phyloP scores from a whole-genome alignment of 169 alveolate genomes.

The Fabrea salina region DNA sequence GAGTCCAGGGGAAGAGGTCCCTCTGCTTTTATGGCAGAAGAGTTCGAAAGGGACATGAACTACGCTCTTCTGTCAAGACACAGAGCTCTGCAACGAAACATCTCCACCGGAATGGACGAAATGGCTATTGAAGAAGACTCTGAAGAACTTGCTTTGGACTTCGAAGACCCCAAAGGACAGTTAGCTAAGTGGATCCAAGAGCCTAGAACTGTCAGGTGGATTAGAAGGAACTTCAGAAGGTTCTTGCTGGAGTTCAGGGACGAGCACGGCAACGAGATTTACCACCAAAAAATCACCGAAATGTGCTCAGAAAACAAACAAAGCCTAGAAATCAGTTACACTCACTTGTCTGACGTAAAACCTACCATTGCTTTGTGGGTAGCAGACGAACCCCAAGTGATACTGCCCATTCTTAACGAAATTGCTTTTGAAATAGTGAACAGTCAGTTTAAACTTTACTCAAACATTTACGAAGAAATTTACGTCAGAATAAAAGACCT shows the following conservation, averaged over 20 bases:
- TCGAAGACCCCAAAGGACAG: slow-evolving; percentile 83
- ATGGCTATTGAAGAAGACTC: slow-evolving; percentile 62
- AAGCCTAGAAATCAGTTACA: slow-evolving; percentile 72
- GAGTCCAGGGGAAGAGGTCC: slow-evolving; percentile 41
- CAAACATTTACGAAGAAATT: slow-evolving; percentile 69
- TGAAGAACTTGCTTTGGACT: slow-evolving; percentile 65
- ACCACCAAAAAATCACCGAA: slow-evolving; percentile 75
- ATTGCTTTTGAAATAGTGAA: slow-evolving; percentile 74
- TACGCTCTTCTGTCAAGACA: slow-evolving; percentile 64
- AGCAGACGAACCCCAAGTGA: slow-evolving; percentile 76
- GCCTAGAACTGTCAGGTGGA: slow-evolving; percentile 76
- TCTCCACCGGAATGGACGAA: slow-evolving; percentile 48
- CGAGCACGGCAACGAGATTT: slow-evolving; percentile 52
- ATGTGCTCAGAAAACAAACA: slow-evolving; percentile 82
- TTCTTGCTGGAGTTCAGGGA: slow-evolving; percentile 44
- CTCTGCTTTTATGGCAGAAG: slow-evolving; percentile 65
- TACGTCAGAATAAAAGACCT: slow-evolving; percentile 85
- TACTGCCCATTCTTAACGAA: slow-evolving; percentile 77
- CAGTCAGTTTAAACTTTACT: slow-evolving; percentile 66
- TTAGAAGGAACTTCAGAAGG: slow-evolving; percentile 67
- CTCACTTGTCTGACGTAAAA: slow-evolving; percentile 56
- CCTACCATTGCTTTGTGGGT: slow-evolving; percentile 83
- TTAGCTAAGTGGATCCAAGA: slow-evolving; percentile 76
- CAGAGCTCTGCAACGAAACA: slow-evolving; percentile 59
- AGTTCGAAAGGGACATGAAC: slow-evolving; percentile 42